Conservation (phyloP, 1,284 basidiomycete species). For the Trametes pubescens region DNA sequence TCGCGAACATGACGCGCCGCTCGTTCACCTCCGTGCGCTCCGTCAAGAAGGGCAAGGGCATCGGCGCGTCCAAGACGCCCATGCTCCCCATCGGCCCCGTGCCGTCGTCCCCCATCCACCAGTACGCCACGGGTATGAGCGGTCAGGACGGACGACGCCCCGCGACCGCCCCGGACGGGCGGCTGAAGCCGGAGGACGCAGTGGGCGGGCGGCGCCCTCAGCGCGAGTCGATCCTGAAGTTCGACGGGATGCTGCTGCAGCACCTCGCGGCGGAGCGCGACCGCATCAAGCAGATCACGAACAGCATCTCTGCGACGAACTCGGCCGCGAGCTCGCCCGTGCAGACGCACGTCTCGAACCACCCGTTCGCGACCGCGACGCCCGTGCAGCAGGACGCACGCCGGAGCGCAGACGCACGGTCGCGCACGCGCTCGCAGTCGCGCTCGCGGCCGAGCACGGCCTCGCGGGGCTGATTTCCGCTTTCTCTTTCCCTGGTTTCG, state of each 20-base stretch:
- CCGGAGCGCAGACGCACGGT: background rate
- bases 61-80: conserved; percentile 23
- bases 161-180: conserved; percentile 33
- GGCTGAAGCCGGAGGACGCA: conserved; percentile 39
- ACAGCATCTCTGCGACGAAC: conserved; percentile 36
- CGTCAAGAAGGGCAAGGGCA: conserved; percentile 33
- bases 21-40: conserved; percentile 34
- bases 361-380: conserved; percentile 19
- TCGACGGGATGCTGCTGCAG: conserved; percentile 78
- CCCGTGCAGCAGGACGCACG: background rate
- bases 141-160: conserved; percentile 29
- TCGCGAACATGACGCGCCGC: conserved; percentile 34
- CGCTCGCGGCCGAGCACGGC: conserved; percentile 8
- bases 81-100: conserved; percentile 31
- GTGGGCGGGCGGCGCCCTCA: conserved; percentile 37
- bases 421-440: conserved; percentile 13
- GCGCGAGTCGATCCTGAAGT: conserved; percentile 63
- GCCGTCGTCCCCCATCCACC: conserved; percentile 28
- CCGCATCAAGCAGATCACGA: conserved; percentile 74
- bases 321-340: conserved; percentile 32
- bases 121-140: conserved; percentile 27
- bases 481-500: background rate
- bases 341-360: conserved; percentile 9
- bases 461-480: conserved; percentile 9
- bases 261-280: conserved; percentile 81